Evolutionary conservation across 768 basidiomycete species (phyloP).

Genomic region (Phlegmacium glaucopus): DNA sequence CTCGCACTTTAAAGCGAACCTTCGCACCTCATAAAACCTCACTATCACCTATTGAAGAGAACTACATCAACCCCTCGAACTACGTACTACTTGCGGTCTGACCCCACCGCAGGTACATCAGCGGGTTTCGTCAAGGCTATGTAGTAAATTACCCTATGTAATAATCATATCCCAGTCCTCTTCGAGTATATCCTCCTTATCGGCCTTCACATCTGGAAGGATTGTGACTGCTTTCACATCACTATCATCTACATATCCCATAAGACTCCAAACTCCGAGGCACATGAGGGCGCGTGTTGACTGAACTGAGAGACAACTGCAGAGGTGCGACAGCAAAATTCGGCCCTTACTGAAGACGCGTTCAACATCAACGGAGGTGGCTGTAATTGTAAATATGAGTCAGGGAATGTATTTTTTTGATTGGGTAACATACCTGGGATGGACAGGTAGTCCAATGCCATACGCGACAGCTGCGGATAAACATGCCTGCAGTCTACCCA

Average conservation of each 20-base stretch:
- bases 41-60: too few species aligned
- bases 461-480: slow-evolving; percentile 27
- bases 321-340: slow-evolving; percentile 23
- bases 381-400: slow-evolving; percentile 12
- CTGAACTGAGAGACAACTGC: slow-evolving; percentile 20
- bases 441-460: slow-evolving; percentile 31
- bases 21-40: too few species aligned
- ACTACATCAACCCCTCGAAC: too few species aligned
- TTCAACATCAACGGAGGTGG: slow-evolving; percentile 31
- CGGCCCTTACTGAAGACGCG: slow-evolving; percentile 25
- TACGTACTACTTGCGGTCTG: too few species aligned
- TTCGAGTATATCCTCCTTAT: slow-evolving; percentile 12
- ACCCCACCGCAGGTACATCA: too few species aligned
- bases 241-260: slow-evolving; percentile 24
- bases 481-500: slow-evolving; percentile 19
- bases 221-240: slow-evolving; percentile 17
- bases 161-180: slow-evolving; percentile 19
- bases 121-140: too few species aligned
- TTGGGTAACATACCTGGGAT: slow-evolving; percentile 25
- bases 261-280: slow-evolving; percentile 29
- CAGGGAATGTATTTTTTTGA: neutral
- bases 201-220: slow-evolving; percentile 12
- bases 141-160: too few species aligned
- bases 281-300: slow-evolving; percentile 29
- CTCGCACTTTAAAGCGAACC: too few species aligned